Percentiles rank a stretch among this genome's conserved stretches.
Evolutionary conservation across 192 early-diverging fungal genomes (phyloP).

Genomic region (Entomortierella beljakovae): DNA sequence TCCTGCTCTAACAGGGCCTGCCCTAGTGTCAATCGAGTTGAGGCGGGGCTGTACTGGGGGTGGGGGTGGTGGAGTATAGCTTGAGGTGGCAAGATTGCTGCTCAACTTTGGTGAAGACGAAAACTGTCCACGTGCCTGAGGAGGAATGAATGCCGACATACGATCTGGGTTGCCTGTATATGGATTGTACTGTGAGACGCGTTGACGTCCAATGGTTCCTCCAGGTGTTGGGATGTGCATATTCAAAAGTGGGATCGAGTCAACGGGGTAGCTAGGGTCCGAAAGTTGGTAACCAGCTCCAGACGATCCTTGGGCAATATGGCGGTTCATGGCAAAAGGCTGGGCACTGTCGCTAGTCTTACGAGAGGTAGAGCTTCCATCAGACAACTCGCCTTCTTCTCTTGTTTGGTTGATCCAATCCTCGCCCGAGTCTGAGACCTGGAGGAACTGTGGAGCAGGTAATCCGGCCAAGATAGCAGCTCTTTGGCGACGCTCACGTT

Average conservation of each 20-base stretch:
- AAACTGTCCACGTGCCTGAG: conserved; percentile 43
- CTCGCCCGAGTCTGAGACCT: conserved; percentile 46
- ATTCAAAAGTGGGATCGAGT: conserved; percentile 50
- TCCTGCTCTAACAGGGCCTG: not conserved
- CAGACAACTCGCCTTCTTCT: conserved; percentile 46
- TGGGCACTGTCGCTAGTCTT: conserved; percentile 42
- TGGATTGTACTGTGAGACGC: conserved; percentile 35
- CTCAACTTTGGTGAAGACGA: conserved; percentile 46
- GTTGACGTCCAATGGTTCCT: conserved; percentile 49
- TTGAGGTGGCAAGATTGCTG: conserved; percentile 36
- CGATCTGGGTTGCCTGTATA: conserved; percentile 19
- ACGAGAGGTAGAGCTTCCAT: conserved; percentile 42
- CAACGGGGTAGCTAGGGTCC: conserved; percentile 35
- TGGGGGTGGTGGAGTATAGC: conserved; percentile 47
- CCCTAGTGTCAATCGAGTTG: conserved; percentile 48
- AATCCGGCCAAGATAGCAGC: conserved; percentile 61
- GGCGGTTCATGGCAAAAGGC: conserved; percentile 26
- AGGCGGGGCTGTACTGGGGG: conserved; percentile 44
- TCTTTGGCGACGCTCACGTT: conserved; percentile 53
- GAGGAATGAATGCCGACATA: conserved; percentile 27
- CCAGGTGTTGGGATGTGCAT: conserved; percentile 47
- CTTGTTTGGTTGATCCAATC: conserved; percentile 23
- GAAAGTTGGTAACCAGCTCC: conserved; percentile 33
- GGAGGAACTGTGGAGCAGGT: conserved; percentile 45
- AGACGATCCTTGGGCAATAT: conserved; percentile 33